A percentile compares a stretch with the other conserved stretches of the same genome.
phyloP scores from a whole-genome alignment of 192 early-diverging fungal species.

The Backusella australiensis region DNA sequence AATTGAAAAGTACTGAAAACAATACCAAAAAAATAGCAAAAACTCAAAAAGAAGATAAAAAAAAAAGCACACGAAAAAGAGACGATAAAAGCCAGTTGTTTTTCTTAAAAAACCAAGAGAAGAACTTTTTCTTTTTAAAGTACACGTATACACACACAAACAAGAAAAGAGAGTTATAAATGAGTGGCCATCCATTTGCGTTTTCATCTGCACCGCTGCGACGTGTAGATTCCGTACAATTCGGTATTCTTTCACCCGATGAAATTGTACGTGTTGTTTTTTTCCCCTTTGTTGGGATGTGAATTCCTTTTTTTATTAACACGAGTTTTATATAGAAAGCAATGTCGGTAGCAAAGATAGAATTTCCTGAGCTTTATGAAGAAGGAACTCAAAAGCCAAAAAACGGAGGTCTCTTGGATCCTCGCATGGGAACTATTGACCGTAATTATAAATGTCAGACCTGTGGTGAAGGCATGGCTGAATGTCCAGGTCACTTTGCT shows the following conservation, averaged over 20 bases:
- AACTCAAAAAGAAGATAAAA: background rate
- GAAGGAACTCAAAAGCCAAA: conserved; percentile 84
- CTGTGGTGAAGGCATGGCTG: conserved; percentile 91
- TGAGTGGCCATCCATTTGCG: conserved; percentile 64
- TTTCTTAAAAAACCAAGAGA: background rate
- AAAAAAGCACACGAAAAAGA: background rate
- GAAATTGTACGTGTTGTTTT: conserved; percentile 74
- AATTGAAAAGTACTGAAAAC: background rate
- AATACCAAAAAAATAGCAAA: background rate
- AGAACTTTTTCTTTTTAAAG: background rate
- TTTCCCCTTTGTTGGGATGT: background rate
- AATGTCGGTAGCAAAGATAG: conserved; percentile 96
- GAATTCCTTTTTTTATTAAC: conserved; percentile 10
- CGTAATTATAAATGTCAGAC: conserved; percentile 97
- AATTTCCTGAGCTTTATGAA: conserved; percentile 83
- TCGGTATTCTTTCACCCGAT: conserved; percentile 93
- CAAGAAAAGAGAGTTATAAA: conserved; percentile 16
- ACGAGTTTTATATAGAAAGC: conserved; percentile 64
- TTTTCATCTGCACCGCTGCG: conserved; percentile 79
- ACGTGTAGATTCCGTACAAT: conserved; percentile 89
- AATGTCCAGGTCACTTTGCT: conserved; percentile 98
- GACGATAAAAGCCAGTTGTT: background rate
- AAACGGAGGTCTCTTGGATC: conserved; percentile 85
- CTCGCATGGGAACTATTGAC: conserved; percentile 96
- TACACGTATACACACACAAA: background rate